Conservation (phyloP, 108 stramenopile species). For the Nitzschia sp. region DNA sequence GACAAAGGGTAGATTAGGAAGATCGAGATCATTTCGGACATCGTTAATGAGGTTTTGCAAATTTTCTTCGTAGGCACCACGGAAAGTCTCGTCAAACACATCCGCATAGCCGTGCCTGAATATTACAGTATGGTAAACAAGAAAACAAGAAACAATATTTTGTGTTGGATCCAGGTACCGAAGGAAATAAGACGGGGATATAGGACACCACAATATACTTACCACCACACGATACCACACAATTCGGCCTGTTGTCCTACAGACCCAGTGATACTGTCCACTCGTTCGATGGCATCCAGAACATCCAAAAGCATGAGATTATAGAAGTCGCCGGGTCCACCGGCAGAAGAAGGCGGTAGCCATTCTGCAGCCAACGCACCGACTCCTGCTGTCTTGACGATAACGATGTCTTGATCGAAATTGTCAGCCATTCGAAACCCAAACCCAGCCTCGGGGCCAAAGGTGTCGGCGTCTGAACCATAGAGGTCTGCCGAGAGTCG, state of each 20-base stretch:
- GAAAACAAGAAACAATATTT: neutral
- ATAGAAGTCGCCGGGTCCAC: neutral
- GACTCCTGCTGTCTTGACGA: neutral
- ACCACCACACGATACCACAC: neutral
- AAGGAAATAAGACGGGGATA: too few species aligned
- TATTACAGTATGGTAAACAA: neutral
- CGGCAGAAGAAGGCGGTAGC: neutral
- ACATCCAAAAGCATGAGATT: neutral
- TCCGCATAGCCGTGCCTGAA: neutral
- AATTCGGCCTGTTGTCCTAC: neutral
- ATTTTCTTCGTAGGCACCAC: neutral
- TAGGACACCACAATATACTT: too few species aligned
- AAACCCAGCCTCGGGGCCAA: conserved; percentile 1
- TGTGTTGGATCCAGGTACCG: too few species aligned
- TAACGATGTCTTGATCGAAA: neutral
- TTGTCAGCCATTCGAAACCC: neutral
- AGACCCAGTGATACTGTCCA: neutral
- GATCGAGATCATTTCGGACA: neutral
- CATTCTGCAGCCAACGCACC: neutral
- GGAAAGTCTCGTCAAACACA: neutral
- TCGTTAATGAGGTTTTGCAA: neutral
- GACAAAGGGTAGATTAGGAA: conserved; percentile 1
- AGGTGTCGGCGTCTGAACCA: neutral
- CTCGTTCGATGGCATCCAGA: neutral
- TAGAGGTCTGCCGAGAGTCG: neutral